Percentiles rank a stretch among this genome's conserved stretches.
Conservation (phyloP, 2,329 filamentous ascomycete species). For the Fusarium virguliforme region DNA sequence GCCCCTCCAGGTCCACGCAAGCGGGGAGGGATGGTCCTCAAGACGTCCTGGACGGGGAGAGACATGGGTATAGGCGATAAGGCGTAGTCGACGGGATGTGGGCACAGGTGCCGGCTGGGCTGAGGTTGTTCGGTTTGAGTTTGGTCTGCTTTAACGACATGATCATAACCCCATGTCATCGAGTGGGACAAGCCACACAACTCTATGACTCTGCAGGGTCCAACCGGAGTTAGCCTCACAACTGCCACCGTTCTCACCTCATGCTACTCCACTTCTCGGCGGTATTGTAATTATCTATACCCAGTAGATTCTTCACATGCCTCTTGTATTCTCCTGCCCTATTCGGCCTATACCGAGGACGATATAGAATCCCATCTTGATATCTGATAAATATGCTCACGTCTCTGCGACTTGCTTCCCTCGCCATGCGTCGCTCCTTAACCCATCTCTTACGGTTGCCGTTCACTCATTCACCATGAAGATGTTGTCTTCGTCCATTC, state of each 20-base stretch:
- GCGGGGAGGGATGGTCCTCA: constrained; percentile 30
- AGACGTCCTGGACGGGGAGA: constrained; percentile 23
- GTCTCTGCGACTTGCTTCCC: neutral
- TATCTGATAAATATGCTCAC: neutral
- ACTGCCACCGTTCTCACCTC: constrained; percentile 17
- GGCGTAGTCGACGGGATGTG: constrained; percentile 21
- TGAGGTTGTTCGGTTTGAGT: constrained; percentile 12
- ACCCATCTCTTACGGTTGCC: neutral
- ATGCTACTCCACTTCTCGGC: constrained; percentile 7
- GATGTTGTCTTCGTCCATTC: constrained; percentile 17
- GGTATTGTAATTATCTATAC: constrained; percentile 11
- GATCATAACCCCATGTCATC: constrained; percentile 20
- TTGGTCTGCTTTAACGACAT: neutral
- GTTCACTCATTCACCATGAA: constrained; percentile 11
- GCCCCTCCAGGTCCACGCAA: constrained; percentile 39
- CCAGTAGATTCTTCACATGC: constrained; percentile 12
- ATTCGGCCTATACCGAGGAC: constrained; percentile 16
- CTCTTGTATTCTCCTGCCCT: constrained; percentile 1
- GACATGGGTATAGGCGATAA: constrained; percentile 1
- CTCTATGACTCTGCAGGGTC: constrained; percentile 2
- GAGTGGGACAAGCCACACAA: constrained; percentile 35
- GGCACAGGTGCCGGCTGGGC: constrained; percentile 23
- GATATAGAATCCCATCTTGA: constrained; percentile 1
- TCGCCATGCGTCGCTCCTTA: constrained; percentile 7
- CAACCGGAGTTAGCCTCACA: constrained; percentile 18